Evolutionary conservation across 306 rosid species (phyloP).

Genomic region (Dryas alaskensis): DNA sequence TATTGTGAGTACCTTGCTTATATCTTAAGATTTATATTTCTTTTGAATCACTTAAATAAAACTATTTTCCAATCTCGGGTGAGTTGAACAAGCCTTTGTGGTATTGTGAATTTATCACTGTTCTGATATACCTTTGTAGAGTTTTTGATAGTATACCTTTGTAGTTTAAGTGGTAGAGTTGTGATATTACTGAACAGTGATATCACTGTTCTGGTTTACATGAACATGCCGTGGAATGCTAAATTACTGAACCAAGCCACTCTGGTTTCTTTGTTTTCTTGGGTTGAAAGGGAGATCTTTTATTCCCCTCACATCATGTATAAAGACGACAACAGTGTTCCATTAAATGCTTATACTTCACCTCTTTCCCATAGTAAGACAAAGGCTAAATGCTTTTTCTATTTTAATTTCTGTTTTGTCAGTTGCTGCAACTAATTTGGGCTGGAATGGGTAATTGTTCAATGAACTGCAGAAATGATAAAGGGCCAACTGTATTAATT

Average conservation of each 20-base stretch:
- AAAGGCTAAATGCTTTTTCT: slow-evolving; percentile 19
- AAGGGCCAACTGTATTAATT: slow-evolving; percentile 74
- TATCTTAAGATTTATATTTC: neutral
- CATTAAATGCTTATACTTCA: neutral
- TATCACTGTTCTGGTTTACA: neutral
- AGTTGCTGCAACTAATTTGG: slow-evolving; percentile 22
- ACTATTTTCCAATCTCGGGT: neutral
- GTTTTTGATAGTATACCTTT: neutral
- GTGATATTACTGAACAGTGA: no score
- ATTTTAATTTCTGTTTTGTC: slow-evolving; percentile 25
- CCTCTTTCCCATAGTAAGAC: neutral
- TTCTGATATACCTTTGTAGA: neutral
- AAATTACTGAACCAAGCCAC: neutral
- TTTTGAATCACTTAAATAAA: neutral
- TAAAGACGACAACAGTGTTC: neutral
- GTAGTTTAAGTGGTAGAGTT: neutral
- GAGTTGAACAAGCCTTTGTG: neutral
- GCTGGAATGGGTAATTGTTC: slow-evolving; percentile 34
- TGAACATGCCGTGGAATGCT: neutral
- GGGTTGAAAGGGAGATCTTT: neutral
- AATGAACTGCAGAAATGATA: slow-evolving; percentile 63
- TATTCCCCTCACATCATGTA: neutral
- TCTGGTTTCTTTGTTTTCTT: neutral
- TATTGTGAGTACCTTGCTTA: slow-evolving; percentile 54
- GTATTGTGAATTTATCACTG: neutral